A percentile compares a stretch with the other conserved stretches of the same genome.
Evolutionary conservation across 2,329 filamentous ascomycete species (phyloP).

Genomic region (Colletotrichum coccodes): DNA sequence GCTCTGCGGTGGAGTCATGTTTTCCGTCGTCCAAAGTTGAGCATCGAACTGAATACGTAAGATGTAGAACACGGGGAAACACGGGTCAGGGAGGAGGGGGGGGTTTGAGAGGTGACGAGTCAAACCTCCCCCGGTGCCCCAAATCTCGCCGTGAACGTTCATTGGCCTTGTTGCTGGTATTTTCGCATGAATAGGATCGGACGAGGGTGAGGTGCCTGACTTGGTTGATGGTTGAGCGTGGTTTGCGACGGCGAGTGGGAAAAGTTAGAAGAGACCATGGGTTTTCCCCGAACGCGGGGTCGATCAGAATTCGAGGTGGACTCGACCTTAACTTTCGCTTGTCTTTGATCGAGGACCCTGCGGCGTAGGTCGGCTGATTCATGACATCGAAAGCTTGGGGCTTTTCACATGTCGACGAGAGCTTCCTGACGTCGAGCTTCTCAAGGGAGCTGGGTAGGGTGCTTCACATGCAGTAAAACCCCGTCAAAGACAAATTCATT

Average conservation of each 20-base stretch:
- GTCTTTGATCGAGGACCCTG: background rate
- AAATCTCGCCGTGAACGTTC: background rate
- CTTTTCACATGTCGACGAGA: constrained; percentile 6
- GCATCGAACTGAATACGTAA: background rate
- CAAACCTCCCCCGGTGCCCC: background rate
- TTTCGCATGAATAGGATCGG: constrained; percentile 5
- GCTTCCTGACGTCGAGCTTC: background rate
- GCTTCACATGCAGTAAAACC: constrained; percentile 3
- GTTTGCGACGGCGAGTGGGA: background rate
- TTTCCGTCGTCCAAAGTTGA: constrained; percentile 21
- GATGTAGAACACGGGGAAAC: background rate
- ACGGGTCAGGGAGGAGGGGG: background rate
- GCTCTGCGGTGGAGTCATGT: constrained; percentile 14
- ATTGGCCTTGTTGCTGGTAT: background rate
- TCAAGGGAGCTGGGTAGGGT: background rate
- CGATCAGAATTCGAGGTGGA: background rate
- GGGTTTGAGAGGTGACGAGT: background rate
- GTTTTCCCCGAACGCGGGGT: background rate
- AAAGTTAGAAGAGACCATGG: background rate
- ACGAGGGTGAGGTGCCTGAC: constrained; percentile 15
- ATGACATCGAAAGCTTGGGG: background rate
- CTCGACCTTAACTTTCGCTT: background rate
- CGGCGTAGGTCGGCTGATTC: background rate
- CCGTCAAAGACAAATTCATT: background rate
- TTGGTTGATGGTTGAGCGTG: background rate